Base-by-base conservation (phyloP, 345 rosid species). In the Raphanus raphanistrum region DNA sequence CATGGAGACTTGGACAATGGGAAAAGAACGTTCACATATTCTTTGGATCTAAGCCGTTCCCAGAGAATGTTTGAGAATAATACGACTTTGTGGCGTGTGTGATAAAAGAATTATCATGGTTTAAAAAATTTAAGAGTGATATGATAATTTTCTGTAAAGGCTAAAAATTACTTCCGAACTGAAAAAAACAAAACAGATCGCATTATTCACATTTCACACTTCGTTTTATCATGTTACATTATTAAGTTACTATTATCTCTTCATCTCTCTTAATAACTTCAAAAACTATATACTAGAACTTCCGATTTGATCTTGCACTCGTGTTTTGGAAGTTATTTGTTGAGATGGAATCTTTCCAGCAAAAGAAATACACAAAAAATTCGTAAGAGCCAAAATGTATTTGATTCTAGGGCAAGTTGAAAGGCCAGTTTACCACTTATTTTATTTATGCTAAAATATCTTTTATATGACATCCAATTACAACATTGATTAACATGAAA, bases 41-140 rank as follows among this genome's bases (percentile, higher is more conserved):
- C 75, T 45, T 79, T 69, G 82, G 79, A 74, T 79, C 79, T 79
- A 68, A 73, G 66, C 82, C 82, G 69, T 78, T 77, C 76, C 62
- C 9, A 65, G 27, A 17, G 76, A 77, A 71, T 77, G 66, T 65
- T 71, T 65, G 71, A 0, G 60, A 57, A 78, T 58, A 66, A 58
- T 72, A 78, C 11, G 73, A 78, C 57, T 78, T 78, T 72, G 9
- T 77, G 15, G 64, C 36, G 64, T 63, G 43, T 68, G 26, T 68
- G 28, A 76, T 26, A 33, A 15, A 10, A 70, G 70, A 76, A 62
- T 63, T 69, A 62, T 69, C 69, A 61, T 75, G 29, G 36, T 61
- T 52, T 31, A 2, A 2, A 31, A 28, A 3, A 7, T 8, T 21
- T 45, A 0, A 55, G 28, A 74, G n/a, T n/a, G n/a, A n/a, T n/a